Conservation (phyloP, 176 grass and related monocot species). For the Metroxylon sagu region DNA sequence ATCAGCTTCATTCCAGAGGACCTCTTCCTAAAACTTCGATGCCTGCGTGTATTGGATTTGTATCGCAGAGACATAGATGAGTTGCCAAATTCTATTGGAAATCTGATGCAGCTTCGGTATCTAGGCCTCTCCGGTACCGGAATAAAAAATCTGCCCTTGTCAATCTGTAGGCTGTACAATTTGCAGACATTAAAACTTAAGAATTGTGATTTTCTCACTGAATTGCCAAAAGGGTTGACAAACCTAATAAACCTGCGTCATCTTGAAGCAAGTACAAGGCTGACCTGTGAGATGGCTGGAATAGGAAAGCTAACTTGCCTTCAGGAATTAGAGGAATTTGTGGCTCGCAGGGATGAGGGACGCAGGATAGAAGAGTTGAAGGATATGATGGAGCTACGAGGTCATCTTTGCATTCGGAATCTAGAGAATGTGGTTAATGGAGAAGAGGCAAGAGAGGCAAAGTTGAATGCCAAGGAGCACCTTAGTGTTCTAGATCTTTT, state of each 20-base stretch:
- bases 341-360: conserved; percentile 22
- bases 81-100: too few relatives aligned
- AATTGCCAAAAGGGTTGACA: conserved; percentile 40
- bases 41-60: too few relatives aligned
- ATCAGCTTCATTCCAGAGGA: too few relatives aligned
- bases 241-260: conserved; percentile 49
- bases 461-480: too few relatives aligned
- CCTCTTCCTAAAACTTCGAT: too few relatives aligned
- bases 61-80: too few relatives aligned
- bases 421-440: conserved; percentile 40
- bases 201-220: conserved; percentile 36
- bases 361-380: conserved; percentile 45
- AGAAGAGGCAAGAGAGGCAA: too few relatives aligned
- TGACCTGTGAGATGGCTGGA: conserved; percentile 26
- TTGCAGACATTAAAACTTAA: conserved; percentile 46
- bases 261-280: conserved; percentile 30
- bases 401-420: conserved; percentile 46
- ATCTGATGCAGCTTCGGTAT: too few relatives aligned
- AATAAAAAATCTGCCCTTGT: too few relatives aligned
- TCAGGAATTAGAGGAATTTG: conserved; percentile 59
- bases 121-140: too few relatives aligned
- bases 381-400: conserved; percentile 48
- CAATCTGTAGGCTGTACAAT: conserved; percentile 43
- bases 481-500: too few relatives aligned
- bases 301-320: conserved; percentile 53